Evolutionary conservation across 805 yeast genomes (phyloP), one percentile per base, ranked within the genome.

Genomic region (Starmera dryadoides): DNA sequence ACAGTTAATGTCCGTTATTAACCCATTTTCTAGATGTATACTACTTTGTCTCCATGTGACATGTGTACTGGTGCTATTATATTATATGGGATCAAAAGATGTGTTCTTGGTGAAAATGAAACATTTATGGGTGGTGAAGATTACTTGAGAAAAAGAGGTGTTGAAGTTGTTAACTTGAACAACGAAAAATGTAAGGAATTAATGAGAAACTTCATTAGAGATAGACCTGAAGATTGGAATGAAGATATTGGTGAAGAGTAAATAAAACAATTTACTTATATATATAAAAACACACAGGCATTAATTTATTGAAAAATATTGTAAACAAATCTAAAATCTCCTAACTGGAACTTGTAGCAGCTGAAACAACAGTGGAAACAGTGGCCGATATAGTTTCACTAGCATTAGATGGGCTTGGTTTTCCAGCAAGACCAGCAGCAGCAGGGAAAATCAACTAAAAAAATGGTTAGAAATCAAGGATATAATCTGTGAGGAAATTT

Each of bases 31-130:
- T 25, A 25, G 58, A 74, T 87, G 75, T 91, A 88, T 64, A 88
- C 97, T 23, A 85, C 96, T 0, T 66, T 91, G 48, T 85, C 95
- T 7, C 97, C 98, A 3, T 91, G 98, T 59, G 73, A 80, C 49
- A 91, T 91, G 97, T 91, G 98, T 59, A 77, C 93, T 4, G 98
- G 98, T 17, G 95, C 97, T 6, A 84, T 91, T 46, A 54, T 91
- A 38, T 68, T 91, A 71, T 91, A 88, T 63, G 96, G 95, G 31
- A 73, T 91, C 49, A 80, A 81, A 52, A 72, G 97, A 46, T 82
- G 86, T 32, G 97, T 91, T 0, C 52, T 88, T 60, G 96, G 96
- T 23, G 98, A 91, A 58, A 88, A 88, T 62, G 75, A 64, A 40
- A 91, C 82, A 23, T 91, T 84, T 50, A 49, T 71, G 26, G 96